A percentile compares a stretch with the other conserved stretches of the same genome.
Evolutionary conservation across 2,329 filamentous ascomycete genomes (phyloP).

Genomic region (Boeremia exigua): DNA sequence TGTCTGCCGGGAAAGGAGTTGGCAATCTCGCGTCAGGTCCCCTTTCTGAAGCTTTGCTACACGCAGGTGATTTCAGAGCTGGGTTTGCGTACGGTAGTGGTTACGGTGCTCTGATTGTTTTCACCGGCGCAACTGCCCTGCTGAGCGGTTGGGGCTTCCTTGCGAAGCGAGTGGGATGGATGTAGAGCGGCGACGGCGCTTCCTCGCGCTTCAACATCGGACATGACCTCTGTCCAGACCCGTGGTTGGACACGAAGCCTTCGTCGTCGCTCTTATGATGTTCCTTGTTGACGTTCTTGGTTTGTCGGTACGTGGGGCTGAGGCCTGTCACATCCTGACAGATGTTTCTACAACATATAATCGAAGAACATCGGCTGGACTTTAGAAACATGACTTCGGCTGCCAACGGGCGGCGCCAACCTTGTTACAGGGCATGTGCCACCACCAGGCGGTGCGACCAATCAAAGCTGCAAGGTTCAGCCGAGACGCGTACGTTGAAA

Average conservation of each 20-base stretch:
- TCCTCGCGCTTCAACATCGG: not conserved
- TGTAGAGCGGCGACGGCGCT: constrained; percentile 19
- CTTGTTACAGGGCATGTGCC: constrained; percentile 8
- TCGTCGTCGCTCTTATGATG: not conserved
- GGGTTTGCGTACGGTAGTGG: constrained; percentile 51
- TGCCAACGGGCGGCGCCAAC: not conserved
- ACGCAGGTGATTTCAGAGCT: constrained; percentile 45
- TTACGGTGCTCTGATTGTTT: constrained; percentile 52
- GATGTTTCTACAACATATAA: not conserved
- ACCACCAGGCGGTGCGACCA: not conserved
- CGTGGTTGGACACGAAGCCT: not conserved
- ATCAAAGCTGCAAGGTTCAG: not conserved
- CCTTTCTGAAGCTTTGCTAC: constrained; percentile 55
- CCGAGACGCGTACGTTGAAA: constrained; percentile 16
- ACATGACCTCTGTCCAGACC: not conserved
- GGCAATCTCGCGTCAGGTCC: constrained; percentile 60
- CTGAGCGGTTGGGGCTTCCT: constrained; percentile 39
- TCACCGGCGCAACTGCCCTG: constrained; percentile 51
- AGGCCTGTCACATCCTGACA: not conserved
- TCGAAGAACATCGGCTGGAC: not conserved
- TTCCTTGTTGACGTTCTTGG: not conserved
- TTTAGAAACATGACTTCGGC: not conserved
- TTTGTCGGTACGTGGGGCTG: not conserved
- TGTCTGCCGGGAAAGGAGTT: constrained; percentile 58
- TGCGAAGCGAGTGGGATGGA: constrained; percentile 41